Conservation (phyloP, 768 basidiomycete genomes). For the Suillus tomentosus region DNA sequence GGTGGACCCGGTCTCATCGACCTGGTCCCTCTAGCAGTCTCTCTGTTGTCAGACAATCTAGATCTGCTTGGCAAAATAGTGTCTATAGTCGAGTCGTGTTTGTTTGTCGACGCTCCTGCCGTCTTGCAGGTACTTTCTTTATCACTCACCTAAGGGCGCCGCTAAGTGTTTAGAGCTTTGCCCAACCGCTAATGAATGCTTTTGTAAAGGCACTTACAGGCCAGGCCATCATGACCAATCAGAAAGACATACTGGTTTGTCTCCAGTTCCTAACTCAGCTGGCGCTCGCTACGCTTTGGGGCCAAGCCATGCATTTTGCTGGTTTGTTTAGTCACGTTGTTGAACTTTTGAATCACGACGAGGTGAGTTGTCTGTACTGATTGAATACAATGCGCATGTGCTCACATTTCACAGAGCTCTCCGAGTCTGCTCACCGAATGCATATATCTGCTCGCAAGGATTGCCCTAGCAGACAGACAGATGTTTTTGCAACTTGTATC, state of each 20-base stretch:
- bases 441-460: slow-evolving; percentile 73
- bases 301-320: slow-evolving; percentile 68
- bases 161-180: slow-evolving; percentile 45
- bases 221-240: slow-evolving; percentile 52
- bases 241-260: slow-evolving; percentile 61
- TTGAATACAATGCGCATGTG: slow-evolving; percentile 10
- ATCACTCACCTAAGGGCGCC: not conserved
- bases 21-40: slow-evolving; percentile 63
- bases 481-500: slow-evolving; percentile 74
- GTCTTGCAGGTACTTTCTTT: slow-evolving; percentile 60
- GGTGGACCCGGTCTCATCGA: slow-evolving; percentile 57
- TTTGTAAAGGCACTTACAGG: slow-evolving; percentile 53
- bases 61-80: slow-evolving; percentile 73
- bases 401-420: slow-evolving; percentile 27
- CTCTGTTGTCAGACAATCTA: slow-evolving; percentile 65
- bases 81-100: slow-evolving; percentile 73
- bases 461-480: slow-evolving; percentile 62
- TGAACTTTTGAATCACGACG: slow-evolving; percentile 61
- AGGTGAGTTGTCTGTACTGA: slow-evolving; percentile 45
- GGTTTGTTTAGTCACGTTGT: slow-evolving; percentile 71
- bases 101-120: slow-evolving; percentile 64
- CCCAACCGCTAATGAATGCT: slow-evolving; percentile 58
- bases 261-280: slow-evolving; percentile 65
- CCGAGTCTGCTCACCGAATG: slow-evolving; percentile 59
- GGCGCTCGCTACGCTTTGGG: slow-evolving; percentile 67